Percentiles rank a stretch among this genome's conserved stretches.
Evolutionary conservation across 441 rosid genomes (phyloP).

Genomic region (Arabidopsis hybrid): DNA sequence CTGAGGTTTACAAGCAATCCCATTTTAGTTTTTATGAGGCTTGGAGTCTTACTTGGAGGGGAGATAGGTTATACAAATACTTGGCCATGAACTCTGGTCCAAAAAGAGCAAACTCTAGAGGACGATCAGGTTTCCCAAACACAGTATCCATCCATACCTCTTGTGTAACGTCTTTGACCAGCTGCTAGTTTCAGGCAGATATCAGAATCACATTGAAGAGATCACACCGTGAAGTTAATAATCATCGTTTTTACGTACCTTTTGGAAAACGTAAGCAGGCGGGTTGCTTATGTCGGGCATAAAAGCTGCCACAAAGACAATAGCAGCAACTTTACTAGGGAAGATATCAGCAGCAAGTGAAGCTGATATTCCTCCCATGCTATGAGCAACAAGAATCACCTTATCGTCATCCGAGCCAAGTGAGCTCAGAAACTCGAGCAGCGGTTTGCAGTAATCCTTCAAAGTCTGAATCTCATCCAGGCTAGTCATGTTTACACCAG

Average conservation of each 20-base stretch:
- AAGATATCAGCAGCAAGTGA: conserved; percentile 67
- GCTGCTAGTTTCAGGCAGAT: neutral
- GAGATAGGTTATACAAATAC: conserved; percentile 30
- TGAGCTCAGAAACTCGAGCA: conserved; percentile 52
- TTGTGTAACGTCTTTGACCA: neutral
- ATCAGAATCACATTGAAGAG: neutral
- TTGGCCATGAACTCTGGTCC: conserved; percentile 29
- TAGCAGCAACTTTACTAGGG: conserved; percentile 58
- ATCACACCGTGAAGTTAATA: neutral
- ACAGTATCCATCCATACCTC: neutral
- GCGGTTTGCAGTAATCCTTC: conserved; percentile 53
- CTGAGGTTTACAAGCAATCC: neutral
- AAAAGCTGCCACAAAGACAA: conserved; percentile 62
- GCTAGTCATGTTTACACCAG: conserved; percentile 50
- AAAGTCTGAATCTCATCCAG: conserved; percentile 51
- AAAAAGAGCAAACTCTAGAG: conserved; percentile 25
- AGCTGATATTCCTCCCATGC: conserved; percentile 58
- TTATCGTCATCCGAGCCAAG: conserved; percentile 38
- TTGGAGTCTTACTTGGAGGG: conserved; percentile 28
- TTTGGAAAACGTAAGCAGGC: conserved; percentile 29
- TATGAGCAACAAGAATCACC: conserved; percentile 73
- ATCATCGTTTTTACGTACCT: conserved; percentile 20
- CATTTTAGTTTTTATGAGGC: neutral
- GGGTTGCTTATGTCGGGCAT: conserved; percentile 56
- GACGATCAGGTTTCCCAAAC: conserved; percentile 5